A percentile compares a stretch with the other conserved stretches of the same genome.
phyloP scores from a whole-genome alignment of 306 rosid genomes.

The Spatholobus suberectus region DNA sequence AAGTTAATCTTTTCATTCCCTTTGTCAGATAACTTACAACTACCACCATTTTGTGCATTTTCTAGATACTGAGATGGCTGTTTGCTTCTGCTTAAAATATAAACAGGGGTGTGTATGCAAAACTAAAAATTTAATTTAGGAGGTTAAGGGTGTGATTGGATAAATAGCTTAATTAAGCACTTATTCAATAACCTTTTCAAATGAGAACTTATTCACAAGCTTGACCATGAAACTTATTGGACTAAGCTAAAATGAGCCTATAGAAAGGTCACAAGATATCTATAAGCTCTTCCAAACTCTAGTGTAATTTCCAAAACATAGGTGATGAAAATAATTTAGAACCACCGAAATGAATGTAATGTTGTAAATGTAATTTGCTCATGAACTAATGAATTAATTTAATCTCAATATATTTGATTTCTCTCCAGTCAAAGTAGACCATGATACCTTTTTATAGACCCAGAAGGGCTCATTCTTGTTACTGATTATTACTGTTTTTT shows the following conservation, averaged over 20 bases:
- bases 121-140: background rate
- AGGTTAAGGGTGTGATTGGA: background rate
- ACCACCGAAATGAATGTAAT: background rate
- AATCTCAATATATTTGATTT: slow-evolving; percentile 10
- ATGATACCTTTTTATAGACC: background rate
- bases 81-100: background rate
- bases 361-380: background rate
- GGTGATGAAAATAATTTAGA: background rate
- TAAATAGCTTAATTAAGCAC: background rate
- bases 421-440: slow-evolving; percentile 1
- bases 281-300: background rate
- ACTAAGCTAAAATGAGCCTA: background rate
- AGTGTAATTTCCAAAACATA: background rate
- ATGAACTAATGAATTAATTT: background rate
- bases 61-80: background rate
- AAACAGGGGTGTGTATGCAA: background rate
- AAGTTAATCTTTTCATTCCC: slow-evolving; percentile 22
- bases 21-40: background rate
- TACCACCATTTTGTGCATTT: slow-evolving; percentile 3
- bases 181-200: background rate
- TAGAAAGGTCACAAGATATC: background rate
- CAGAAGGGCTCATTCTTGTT: slow-evolving; percentile 13
- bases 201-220: background rate
- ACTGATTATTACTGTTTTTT: background rate
- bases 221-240: background rate